phyloP scores from a whole-genome alignment of 1,139 yeast genomes.

The Saccharomycopsis hybrid region DNA sequence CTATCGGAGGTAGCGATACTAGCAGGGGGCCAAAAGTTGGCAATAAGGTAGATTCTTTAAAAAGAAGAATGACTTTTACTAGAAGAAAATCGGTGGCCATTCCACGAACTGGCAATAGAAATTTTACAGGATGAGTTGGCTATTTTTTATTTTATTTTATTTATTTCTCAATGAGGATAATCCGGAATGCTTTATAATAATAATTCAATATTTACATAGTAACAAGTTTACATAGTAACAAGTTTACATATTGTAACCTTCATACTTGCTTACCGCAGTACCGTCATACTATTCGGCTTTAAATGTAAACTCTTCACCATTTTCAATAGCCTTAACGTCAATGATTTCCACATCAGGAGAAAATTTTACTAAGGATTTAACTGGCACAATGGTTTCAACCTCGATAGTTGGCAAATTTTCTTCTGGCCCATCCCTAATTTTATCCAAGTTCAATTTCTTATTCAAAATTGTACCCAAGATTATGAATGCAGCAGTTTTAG shows the following conservation, averaged over 20 bases:
- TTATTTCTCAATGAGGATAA: no score
- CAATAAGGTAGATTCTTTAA: not conserved
- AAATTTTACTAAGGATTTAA: slow-evolving; percentile 46
- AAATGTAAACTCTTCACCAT: slow-evolving; percentile 18
- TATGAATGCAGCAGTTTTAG: slow-evolving; percentile 78
- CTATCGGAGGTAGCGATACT: not conserved
- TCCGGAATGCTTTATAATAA: no score
- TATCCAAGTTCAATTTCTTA: slow-evolving; percentile 40
- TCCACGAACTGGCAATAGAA: slow-evolving; percentile 1
- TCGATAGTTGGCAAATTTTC: slow-evolving; percentile 17
- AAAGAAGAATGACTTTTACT: slow-evolving; percentile 14
- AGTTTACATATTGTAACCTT: no score
- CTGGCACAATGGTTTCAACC: slow-evolving; percentile 64
- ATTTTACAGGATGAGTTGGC: slow-evolving; percentile 9
- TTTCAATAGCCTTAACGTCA: slow-evolving; percentile 33
- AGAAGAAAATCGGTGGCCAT: slow-evolving; percentile 6
- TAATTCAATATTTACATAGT: no score
- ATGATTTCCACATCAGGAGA: slow-evolving; percentile 54
- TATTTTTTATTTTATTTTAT: no score
- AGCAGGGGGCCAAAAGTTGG: not conserved
- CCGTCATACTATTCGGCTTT: slow-evolving; percentile 21
- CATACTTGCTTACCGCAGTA: no score
- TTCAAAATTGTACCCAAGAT: slow-evolving; percentile 51
- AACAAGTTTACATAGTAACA: no score
- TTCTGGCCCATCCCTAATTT: slow-evolving; percentile 51